Evolutionary conservation across 805 yeast genomes (phyloP), one percentile per base, ranked within the genome.

Genomic region (Pachysolen tannophilus): DNA sequence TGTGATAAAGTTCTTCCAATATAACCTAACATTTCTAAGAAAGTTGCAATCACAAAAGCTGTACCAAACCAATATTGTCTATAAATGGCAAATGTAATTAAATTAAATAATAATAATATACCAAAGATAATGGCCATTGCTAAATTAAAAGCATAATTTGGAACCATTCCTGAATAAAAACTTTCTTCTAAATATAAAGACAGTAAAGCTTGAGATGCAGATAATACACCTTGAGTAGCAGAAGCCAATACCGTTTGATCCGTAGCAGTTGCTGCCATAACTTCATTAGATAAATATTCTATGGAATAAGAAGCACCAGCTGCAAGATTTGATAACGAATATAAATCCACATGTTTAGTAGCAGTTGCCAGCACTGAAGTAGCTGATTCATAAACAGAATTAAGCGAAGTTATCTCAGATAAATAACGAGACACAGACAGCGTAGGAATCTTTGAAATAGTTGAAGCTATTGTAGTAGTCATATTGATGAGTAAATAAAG

Each of bases 21-120:
- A 50, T 81, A 86, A 1, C 95, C 94, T 1, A 72, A 58, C 30
- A 77, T 58, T 55, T 84, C 94, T 19, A 82, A 55, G 0, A 65
- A 65, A 13, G 68, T 52, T 1, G 86, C 85, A 40, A 67, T 55
- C 28, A 67, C 49, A 55, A 80, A 70, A 11, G 82, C 66, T 2
- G 61, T 47, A 5, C 77, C 71, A 49, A 82, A 74, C 82, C 88
- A 84, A 67, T 71, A 67, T 43, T 80, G 82, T 28, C 60, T 63
- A 42, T 61, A 69, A 45, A 55, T 62, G 0, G 67, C 14, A 2
- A 74, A 75, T 3, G 69, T 47, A 2, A 43, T 46, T 2, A 65
- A 39, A 32, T 80, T 81, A 16, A 49, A 35, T 0, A 53, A 39
- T 16, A 74, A 53, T 8, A 71, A 53, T 0, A 78, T 19, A 4